Conservation (phyloP, 2,329 filamentous ascomycete genomes). For the Furcasterigmium furcatum region DNA sequence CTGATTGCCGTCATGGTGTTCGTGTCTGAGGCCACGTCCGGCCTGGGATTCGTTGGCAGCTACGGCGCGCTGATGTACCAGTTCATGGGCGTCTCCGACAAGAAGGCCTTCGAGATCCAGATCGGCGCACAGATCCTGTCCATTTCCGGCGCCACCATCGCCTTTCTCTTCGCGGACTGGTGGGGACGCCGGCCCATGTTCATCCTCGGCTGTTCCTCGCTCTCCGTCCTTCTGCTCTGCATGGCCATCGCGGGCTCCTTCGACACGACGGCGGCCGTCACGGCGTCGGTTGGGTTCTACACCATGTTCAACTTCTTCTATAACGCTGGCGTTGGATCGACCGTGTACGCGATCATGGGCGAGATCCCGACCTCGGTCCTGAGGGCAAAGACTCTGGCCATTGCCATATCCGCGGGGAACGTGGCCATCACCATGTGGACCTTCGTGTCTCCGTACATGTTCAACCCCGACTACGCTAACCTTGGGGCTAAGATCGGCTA, state of each 20-base stretch:
- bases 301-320: constrained; percentile 14
- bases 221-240: constrained; percentile 18
- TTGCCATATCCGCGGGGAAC: constrained; percentile 11
- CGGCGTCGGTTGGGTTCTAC: constrained; percentile 15
- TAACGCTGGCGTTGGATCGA: constrained; percentile 13
- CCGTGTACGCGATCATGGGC: constrained; percentile 17
- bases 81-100: constrained; percentile 19
- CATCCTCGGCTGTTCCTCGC: constrained; percentile 16
- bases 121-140: constrained; percentile 24
- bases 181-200: constrained; percentile 25
- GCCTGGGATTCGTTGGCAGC: constrained; percentile 13
- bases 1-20: constrained; percentile 28
- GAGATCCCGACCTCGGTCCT: constrained; percentile 15
- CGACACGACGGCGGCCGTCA: constrained; percentile 16
- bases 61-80: constrained; percentile 19
- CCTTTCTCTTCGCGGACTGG: constrained; percentile 19
- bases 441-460: constrained; percentile 10
- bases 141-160: constrained; percentile 21
- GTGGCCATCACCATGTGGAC: constrained; percentile 10
- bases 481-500: constrained; percentile 11
- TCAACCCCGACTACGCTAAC: constrained; percentile 10
- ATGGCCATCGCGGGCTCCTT: constrained; percentile 22
- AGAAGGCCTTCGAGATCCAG: constrained; percentile 19
- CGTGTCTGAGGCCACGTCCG: constrained; percentile 14
- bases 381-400: constrained; percentile 2